phyloP scores from a whole-genome alignment of 345 rosid genomes.

The Lumnitzera littorea region DNA sequence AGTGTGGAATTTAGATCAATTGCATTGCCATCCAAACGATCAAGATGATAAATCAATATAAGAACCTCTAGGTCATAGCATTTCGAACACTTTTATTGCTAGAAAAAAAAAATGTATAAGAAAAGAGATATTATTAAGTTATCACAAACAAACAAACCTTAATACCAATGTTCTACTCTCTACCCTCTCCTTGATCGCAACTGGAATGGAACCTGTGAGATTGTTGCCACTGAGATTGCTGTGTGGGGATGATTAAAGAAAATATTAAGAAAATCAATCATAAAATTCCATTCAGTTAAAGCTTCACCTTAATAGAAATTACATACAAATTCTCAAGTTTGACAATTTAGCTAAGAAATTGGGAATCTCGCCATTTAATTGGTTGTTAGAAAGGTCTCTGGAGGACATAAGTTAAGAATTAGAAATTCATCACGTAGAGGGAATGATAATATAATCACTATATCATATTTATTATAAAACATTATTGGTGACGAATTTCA shows the following conservation, averaged over 20 bases:
- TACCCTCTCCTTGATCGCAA: conserved; percentile 21
- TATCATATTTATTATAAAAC: neutral
- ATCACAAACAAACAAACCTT: conserved; percentile 5
- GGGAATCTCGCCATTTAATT: conserved; percentile 41
- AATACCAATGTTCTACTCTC: conserved; percentile 12
- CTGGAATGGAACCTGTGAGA: conserved; percentile 34
- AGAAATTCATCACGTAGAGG: no score
- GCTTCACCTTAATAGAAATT: neutral
- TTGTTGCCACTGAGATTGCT: conserved; percentile 40
- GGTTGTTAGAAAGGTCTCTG: conserved; percentile 61
- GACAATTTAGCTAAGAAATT: conserved; percentile 22
- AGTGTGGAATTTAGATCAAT: conserved; percentile 4
- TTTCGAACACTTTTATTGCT: no score
- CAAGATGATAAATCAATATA: neutral
- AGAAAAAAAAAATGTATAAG: no score
- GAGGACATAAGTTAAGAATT: no score
- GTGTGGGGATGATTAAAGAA: neutral
- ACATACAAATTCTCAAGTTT: conserved; percentile 42
- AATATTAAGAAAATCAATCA: neutral
- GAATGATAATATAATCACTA: no score
- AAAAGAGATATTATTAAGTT: neutral
- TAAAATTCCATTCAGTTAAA: neutral
- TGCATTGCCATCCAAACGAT: conserved; percentile 34
- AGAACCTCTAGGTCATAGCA: neutral
- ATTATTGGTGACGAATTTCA: no score